Conservation (phyloP, 2,329 filamentous ascomycete genomes). For the Simplicillium sp. region DNA sequence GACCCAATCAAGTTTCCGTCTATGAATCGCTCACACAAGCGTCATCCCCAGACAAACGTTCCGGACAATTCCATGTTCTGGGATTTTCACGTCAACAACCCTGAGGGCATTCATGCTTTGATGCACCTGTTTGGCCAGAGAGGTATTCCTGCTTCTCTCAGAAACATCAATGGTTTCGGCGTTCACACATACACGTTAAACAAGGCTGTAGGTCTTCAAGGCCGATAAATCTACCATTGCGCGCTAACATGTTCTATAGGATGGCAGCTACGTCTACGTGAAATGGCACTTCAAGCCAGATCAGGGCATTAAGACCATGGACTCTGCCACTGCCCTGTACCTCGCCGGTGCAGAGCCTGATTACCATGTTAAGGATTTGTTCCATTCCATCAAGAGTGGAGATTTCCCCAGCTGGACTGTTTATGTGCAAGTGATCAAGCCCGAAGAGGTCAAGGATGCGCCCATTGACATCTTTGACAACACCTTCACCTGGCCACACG, state of each 20-base stretch:
- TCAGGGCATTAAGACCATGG: conserved; percentile 33
- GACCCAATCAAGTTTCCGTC: conserved; percentile 38
- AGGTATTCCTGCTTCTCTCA: conserved; percentile 35
- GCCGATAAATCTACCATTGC: neutral
- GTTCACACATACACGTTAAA: conserved; percentile 39
- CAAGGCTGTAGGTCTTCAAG: conserved; percentile 9
- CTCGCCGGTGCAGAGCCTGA: conserved; percentile 40
- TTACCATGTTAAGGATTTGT: conserved; percentile 26
- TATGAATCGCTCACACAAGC: conserved; percentile 34
- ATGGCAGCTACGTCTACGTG: conserved; percentile 38
- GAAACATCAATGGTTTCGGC: conserved; percentile 34
- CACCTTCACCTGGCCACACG: conserved; percentile 61
- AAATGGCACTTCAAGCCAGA: conserved; percentile 40
- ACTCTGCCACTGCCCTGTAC: conserved; percentile 23
- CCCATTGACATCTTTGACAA: conserved; percentile 58
- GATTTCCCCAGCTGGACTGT: conserved; percentile 55
- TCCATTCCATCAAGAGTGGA: neutral
- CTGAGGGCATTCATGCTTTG: conserved; percentile 38
- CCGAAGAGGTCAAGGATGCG: conserved; percentile 51
- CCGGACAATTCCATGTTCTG: conserved; percentile 30
- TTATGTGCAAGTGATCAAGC: conserved; percentile 53
- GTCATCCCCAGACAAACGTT: conserved; percentile 30
- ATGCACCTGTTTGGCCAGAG: conserved; percentile 42
- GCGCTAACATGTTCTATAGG: conserved; percentile 5
- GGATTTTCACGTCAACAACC: conserved; percentile 25